Percentiles rank a stretch among this genome's conserved stretches.
These are phyloP conservation scores for Fusarium sp. DNA, from an alignment of 2,329 filamentous ascomycete genomes.

Conservation along the genomic window DNA sequence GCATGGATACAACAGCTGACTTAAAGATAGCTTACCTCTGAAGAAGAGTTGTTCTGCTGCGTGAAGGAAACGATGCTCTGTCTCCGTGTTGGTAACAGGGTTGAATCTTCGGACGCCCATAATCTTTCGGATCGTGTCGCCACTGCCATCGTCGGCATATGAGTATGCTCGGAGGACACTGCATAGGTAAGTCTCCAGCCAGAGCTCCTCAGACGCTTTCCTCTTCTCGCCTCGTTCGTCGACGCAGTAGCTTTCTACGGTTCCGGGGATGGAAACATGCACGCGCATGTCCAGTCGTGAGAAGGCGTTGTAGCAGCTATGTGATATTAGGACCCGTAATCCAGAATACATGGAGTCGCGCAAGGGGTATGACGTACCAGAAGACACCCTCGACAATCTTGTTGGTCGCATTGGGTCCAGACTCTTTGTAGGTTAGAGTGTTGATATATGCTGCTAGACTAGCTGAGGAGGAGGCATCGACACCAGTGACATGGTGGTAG, in stretches of 20 bases:
- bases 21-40: slow-evolving; percentile 71
- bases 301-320: slow-evolving; percentile 96
- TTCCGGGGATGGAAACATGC: slow-evolving; percentile 96
- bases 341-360: slow-evolving; percentile 51
- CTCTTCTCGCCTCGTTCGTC: slow-evolving; percentile 97
- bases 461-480: slow-evolving; percentile 97
- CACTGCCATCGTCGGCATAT: slow-evolving; percentile 95
- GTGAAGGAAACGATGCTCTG: slow-evolving; percentile 95
- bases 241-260: slow-evolving; percentile 96
- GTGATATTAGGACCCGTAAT: slow-evolving; percentile 12
- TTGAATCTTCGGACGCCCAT: slow-evolving; percentile 98
- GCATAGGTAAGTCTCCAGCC: slow-evolving; percentile 98
- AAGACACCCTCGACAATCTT: slow-evolving; percentile 97
- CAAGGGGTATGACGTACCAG: slow-evolving; percentile 72
- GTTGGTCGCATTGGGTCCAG: slow-evolving; percentile 77
- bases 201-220: slow-evolving; percentile 92
- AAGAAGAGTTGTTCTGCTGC: slow-evolving; percentile 97
- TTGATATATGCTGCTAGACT: slow-evolving; percentile 99
- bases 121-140: slow-evolving; percentile 95
- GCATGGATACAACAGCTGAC: neutral
- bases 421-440: slow-evolving; percentile 91
- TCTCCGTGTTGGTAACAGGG: slow-evolving; percentile 97
- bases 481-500: slow-evolving; percentile 97
- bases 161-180: slow-evolving; percentile 94
- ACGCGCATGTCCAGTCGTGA: slow-evolving; percentile 98